Conservation (phyloP, 2,329 filamentous ascomycete genomes). For the Venturia nashicola region DNA sequence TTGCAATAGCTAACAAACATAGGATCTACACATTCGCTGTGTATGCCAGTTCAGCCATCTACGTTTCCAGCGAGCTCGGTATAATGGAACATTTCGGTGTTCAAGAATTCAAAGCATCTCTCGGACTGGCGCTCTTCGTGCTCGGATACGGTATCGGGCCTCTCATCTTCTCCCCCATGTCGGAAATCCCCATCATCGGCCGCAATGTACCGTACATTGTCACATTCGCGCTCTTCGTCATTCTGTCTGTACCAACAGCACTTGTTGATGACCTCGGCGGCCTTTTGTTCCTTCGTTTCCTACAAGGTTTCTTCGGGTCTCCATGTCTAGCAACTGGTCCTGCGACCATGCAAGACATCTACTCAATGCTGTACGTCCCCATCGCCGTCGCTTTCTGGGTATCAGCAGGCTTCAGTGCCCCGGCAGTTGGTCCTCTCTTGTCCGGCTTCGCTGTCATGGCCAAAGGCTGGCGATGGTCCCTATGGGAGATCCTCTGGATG, state of each 20-base stretch:
- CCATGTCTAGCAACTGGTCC: constrained; percentile 47
- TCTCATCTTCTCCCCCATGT: constrained; percentile 30
- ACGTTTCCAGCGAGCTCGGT: constrained; percentile 30
- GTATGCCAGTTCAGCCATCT: constrained; percentile 41
- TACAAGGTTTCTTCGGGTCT: constrained; percentile 41
- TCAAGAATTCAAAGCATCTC: constrained; percentile 30
- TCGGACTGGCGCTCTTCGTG: constrained; percentile 40
- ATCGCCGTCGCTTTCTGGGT: constrained; percentile 33
- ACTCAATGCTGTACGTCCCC: constrained; percentile 31
- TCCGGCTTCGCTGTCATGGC: constrained; percentile 15
- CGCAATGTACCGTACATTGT: constrained; percentile 34
- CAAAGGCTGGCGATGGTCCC: constrained; percentile 17
- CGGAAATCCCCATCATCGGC: constrained; percentile 38
- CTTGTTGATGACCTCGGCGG: constrained; percentile 40
- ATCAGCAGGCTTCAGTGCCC: constrained; percentile 26
- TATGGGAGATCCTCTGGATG: constrained; percentile 19
- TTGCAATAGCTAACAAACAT: background rate
- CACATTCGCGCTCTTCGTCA: constrained; percentile 36
- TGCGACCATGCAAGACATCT: constrained; percentile 35
- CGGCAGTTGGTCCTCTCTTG: constrained; percentile 17
- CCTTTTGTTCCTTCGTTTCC: constrained; percentile 39
- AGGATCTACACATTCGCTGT: constrained; percentile 35
- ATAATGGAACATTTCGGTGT: constrained; percentile 34
- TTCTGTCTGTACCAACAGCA: constrained; percentile 35
- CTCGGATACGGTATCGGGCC: constrained; percentile 36